Evolutionary conservation across 768 basidiomycete genomes (phyloP).

Genomic region (Boletus rubropictus): DNA sequence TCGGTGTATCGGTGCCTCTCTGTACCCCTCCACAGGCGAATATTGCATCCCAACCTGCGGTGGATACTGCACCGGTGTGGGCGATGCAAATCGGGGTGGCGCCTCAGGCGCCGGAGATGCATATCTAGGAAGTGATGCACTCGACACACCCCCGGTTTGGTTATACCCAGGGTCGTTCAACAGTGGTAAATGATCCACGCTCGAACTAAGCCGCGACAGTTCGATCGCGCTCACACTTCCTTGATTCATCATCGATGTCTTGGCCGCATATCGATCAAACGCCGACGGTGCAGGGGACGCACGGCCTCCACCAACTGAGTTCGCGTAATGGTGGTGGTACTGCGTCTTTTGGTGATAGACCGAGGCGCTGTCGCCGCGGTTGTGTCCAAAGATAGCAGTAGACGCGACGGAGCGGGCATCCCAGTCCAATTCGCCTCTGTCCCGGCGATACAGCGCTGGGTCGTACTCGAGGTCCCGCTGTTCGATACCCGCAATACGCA

Average conservation of each 20-base stretch:
- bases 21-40: conserved; percentile 33
- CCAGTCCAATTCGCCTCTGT: conserved; percentile 85
- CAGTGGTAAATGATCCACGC: conserved; percentile 54
- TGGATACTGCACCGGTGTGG: conserved; percentile 40
- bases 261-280: conserved; percentile 55
- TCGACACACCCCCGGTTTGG: conserved; percentile 5
- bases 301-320: conserved; percentile 30
- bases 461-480: conserved; percentile 81
- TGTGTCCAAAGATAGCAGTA: conserved; percentile 44
- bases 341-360: conserved; percentile 37
- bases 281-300: conserved; percentile 39
- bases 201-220: conserved; percentile 49
- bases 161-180: conserved; percentile 32
- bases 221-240: conserved; percentile 41
- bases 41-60: conserved; percentile 24
- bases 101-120: conserved; percentile 15
- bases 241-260: conserved; percentile 36
- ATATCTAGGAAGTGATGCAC: conserved; percentile 25
- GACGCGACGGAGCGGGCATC: conserved; percentile 73
- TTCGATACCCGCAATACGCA: conserved; percentile 77
- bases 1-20: conserved; percentile 62
- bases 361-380: conserved; percentile 32
- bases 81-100: conserved; percentile 27
- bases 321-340: conserved; percentile 31
- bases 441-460: conserved; percentile 69